Evolutionary conservation across 139 green algal genomes (phyloP), one percentile per base, ranked within the genome.

Genomic region (Trebouxia sp.): DNA sequence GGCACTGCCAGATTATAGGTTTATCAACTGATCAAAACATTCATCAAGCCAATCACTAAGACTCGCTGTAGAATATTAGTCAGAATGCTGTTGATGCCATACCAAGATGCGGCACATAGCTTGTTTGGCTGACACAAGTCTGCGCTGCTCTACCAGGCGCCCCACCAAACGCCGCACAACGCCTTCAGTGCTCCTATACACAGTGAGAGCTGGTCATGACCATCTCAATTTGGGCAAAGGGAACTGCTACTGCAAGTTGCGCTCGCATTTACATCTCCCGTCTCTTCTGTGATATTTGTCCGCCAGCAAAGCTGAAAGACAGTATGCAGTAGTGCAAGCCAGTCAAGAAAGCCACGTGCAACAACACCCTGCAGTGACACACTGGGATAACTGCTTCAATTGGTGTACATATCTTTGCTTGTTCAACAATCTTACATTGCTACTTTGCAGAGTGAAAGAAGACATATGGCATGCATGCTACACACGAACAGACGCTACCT

Each of bases 61-160:
- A 26, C 15, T 12, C 48, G 15, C 48, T 15, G 15, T 56, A 15
- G 15, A 12, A 56, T 56, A 56, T 56, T 56, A 15, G 12, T 56
- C 15, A 56, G 48, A 24, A 55, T 55, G 22, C 9, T 55, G 38
- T 11, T 58, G 50, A 26, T 62, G 7, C 35, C 75, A 30, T 22
- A 82, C 82, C 47, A 56, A 53, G 17, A 81, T 72, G 26, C 47
- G 74, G 72, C 77, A 86, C 78, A 88, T 82, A 47, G 26, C 84
- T 38, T 84, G 48, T 1, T 50, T 17, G 0, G 74, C 24, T 6
- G 65, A n/a, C 42, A 78, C 50, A 47, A 88, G 35, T 9, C 37
- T 41, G 6, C 79, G 38, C 39, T 72, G 32, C 14, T 48, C 6
- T 17, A 83, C 26, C 53, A 88, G 39, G 9, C 82, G 62, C 14